Percentiles rank a stretch among this genome's conserved stretches.
Conservation (phyloP, 331 rosid species). For the Malus hybrid region DNA sequence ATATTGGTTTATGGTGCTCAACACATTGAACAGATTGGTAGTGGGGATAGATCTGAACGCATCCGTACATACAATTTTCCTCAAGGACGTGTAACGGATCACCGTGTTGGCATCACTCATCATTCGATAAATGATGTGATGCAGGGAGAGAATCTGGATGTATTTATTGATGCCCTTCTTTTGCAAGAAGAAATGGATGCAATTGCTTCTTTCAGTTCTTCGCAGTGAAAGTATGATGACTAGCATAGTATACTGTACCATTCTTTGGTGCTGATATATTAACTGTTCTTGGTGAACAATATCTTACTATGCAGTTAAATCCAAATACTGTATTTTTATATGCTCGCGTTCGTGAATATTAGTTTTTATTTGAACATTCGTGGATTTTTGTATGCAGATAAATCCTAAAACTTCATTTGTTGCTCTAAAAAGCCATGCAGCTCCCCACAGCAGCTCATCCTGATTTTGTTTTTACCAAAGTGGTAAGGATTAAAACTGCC, state of each 20-base stretch:
- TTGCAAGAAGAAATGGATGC: conserved; percentile 91
- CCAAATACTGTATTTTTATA: too few relatives aligned
- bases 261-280: background rate
- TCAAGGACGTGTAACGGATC: conserved; percentile 93
- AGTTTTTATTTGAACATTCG: too few relatives aligned
- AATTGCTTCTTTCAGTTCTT: conserved; percentile 54
- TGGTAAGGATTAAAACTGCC: background rate
- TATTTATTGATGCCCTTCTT: conserved; percentile 71
- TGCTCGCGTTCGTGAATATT: too few relatives aligned
- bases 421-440: conserved; percentile 83
- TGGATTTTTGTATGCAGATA: too few relatives aligned
- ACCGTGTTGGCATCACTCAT: conserved; percentile 75
- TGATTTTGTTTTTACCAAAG: conserved; percentile 5
- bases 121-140: conserved; percentile 73
- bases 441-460: conserved; percentile 95
- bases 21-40: conserved; percentile 55
- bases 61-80: conserved; percentile 91
- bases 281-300: too few relatives aligned
- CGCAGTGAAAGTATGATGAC: conserved; percentile 4
- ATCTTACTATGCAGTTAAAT: too few relatives aligned
- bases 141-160: conserved; percentile 72
- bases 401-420: conserved; percentile 39
- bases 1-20: background rate
- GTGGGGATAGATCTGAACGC: conserved; percentile 95
- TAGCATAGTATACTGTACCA: background rate